phyloP scores from a whole-genome alignment of 805 yeast species.

The Ogataea neopini region DNA sequence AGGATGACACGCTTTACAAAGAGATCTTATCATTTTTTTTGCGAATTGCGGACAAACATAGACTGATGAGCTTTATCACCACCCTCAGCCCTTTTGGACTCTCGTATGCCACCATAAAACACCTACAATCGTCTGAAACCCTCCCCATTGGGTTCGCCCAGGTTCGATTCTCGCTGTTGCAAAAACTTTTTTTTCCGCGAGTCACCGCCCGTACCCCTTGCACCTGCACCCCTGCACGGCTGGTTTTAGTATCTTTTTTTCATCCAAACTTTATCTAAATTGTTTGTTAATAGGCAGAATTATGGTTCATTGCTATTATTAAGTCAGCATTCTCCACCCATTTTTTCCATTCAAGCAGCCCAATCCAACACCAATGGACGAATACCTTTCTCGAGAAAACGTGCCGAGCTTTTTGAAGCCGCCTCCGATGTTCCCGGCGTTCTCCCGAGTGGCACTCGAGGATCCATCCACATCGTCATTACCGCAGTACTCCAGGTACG shows the following conservation, averaged over 20 bases:
- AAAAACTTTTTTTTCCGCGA: too few species aligned
- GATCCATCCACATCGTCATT: conserved; percentile 4
- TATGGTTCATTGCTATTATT: background rate
- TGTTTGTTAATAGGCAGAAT: background rate
- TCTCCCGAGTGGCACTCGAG: conserved; percentile 7
- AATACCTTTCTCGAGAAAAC: conserved; percentile 21
- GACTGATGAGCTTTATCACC: background rate
- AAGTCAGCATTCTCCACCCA: background rate
- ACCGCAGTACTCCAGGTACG: conserved; percentile 16
- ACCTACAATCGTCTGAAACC: too few species aligned
- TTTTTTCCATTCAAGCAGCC: background rate
- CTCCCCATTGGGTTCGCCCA: too few species aligned
- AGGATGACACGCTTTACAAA: conserved; percentile 99
- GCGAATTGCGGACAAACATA: background rate
- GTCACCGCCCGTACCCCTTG: background rate
- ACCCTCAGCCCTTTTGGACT: too few species aligned
- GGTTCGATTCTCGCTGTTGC: conserved; percentile 14
- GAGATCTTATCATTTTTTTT: conserved; percentile 96
- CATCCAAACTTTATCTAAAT: too few species aligned
- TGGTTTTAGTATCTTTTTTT: too few species aligned
- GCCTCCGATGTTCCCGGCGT: conserved; percentile 21
- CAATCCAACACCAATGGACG: conserved; percentile 18
- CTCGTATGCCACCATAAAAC: too few species aligned
- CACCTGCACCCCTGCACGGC: background rate
- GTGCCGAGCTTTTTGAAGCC: conserved; percentile 27